Base-by-base conservation (phyloP, 2,329 filamentous ascomycete species). In the Ambrosiella xylebori region DNA sequence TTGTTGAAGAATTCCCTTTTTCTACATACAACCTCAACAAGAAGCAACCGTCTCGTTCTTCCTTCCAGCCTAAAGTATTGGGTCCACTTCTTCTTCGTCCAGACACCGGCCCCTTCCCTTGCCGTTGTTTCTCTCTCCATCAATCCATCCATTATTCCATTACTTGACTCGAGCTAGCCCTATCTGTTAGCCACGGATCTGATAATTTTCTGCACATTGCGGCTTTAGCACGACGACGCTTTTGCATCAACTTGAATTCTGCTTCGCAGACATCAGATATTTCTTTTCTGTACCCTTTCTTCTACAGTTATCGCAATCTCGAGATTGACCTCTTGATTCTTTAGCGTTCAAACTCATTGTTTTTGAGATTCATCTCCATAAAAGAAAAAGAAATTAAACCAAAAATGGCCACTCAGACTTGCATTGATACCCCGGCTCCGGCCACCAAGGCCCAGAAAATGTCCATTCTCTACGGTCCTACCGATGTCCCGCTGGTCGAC, bases 401-500 rank as follows among this genome's bases (percentile, higher is more conserved):
- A 47, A 17, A 35, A 57, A 60, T 60, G 59, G 51, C 59, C 9
- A 60, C 59, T 9, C 59, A 60, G 35, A 58, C 59, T 36, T 57
- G 59, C 38, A 63, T 65, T 65, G 36, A 64, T 62, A 64, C 63
- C 39, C 63, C 68, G 27, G 64, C 65, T 53, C 63, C 67, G 39
- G 59, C 66, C 12, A 64, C 62, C 49, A 63, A 68, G 54, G 65
- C 63, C 39, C 70, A 74, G 62, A 72, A 66, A 54, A 70, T 76
- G 13, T 80, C 85, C 0, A 69, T 88, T 17, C 76, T 90, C 37
- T 75, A 85, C 57, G 86, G 86, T 1, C 80, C 82, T 1, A 75
- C 79, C 49, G 77, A 86, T 62, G 82, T 85, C 59, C 81, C 82
- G 1, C 75, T 90, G 41, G 74, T 86, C 53, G 80, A 88, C 61